Base-by-base conservation (phyloP, 257 asterid species). In the Solanum sejunctum region DNA sequence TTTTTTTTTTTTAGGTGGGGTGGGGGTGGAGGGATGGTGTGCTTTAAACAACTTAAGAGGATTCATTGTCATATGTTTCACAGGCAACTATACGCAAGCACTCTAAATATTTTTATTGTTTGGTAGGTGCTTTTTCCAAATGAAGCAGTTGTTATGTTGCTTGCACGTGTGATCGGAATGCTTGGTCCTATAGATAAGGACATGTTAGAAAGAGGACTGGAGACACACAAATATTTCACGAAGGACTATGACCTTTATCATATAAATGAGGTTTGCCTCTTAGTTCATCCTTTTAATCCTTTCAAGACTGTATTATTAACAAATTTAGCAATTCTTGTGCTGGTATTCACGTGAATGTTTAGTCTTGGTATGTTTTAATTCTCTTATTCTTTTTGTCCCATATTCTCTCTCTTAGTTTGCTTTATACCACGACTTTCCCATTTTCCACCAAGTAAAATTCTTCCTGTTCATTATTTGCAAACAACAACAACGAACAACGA, bases 71-170 rank as follows among this genome's bases (percentile, higher is more conserved):
- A 9, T 39, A 8, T 18, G 15, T 36, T 36, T 8, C 7, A 12
- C 51, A 36, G 23, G 55, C 12, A 41, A 15, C 41, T 80, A 36
- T 55, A 57, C 2, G 3, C 52, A 41, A 43, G 9, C 28, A 60
- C 61, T 41, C 71, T 32, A 26, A 83, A 83, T 28, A 63, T 83
- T 61, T 57, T 80, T 39, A 85, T n/a, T 83, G 81, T 80, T 84
- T 20, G 75, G 45, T 91, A 95, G 99, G 99, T 96, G 66, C 97
- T 97, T 69, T 97, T 97, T 87, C 98, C 98, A 41, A 97, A 95
- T 82, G 98, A 95, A 89, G 90, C 90, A 16, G 85, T 97, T n/a
- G 93, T 86, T 26, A 72, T 87, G 85, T 88, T 97, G 87, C 97
- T 97, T 78, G 98, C 94, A 10, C 96, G 97, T 6, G 87, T 94